Conservation (phyloP, 1,284 basidiomycete genomes). For the Ceratobasidium theobromae region DNA sequence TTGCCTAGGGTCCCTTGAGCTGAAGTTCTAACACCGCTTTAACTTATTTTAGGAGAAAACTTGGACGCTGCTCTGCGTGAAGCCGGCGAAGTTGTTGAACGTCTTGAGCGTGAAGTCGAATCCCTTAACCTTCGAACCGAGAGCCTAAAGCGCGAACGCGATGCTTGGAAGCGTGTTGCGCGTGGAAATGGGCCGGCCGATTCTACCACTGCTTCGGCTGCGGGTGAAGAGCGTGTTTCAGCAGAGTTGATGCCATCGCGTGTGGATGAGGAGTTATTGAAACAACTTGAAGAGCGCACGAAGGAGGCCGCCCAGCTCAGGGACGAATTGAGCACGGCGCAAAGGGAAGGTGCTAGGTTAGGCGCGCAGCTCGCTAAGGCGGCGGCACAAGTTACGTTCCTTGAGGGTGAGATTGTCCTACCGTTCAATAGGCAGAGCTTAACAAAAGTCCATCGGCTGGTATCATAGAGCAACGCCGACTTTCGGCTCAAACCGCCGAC, state of each 20-base stretch:
- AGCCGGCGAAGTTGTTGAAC: conserved; percentile 82
- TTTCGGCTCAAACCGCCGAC: conserved; percentile 65
- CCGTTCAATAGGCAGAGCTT: conserved; percentile 10
- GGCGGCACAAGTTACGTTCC: conserved; percentile 74
- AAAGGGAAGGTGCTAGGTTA: conserved; percentile 66
- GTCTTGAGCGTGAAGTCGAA: conserved; percentile 74
- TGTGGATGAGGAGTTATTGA: conserved; percentile 23
- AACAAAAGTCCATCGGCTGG: conserved; percentile 49
- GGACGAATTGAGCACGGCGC: conserved; percentile 65
- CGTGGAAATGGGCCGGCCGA: conserved; percentile 6
- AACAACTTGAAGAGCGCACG: conserved; percentile 33
- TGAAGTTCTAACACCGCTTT: conserved; percentile 35
- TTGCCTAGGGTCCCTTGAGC: background rate
- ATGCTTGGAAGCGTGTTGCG: conserved; percentile 43
- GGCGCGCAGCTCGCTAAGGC: conserved; percentile 74
- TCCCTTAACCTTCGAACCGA: conserved; percentile 65
- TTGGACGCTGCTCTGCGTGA: conserved; percentile 71
- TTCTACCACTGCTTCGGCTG: background rate
- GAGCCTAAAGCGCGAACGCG: conserved; percentile 60
- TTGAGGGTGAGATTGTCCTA: conserved; percentile 56
- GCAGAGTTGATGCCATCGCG: conserved; percentile 8
- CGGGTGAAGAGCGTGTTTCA: conserved; percentile 1
- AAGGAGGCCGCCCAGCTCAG: conserved; percentile 61
- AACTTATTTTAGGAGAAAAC: conserved; percentile 57
- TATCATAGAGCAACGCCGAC: conserved; percentile 60